These are phyloP conservation scores for Phytophthora sansomeana DNA, from an alignment of 352 stramenopile species.

Conservation along the genomic window DNA sequence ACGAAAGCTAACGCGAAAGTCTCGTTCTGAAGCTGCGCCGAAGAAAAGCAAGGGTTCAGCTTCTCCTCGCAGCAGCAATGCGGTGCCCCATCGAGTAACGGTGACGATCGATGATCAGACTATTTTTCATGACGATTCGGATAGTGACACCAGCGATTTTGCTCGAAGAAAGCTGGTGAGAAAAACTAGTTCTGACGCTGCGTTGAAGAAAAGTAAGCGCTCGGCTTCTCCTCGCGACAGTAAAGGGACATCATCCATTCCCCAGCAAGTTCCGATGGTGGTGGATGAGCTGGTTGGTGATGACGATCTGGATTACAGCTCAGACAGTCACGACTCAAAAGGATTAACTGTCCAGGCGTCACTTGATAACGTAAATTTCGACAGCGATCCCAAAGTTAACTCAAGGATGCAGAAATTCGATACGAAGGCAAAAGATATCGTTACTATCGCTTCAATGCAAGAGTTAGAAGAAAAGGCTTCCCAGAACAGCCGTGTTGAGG, in stretches of 20 bases:
- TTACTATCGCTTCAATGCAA: neutral
- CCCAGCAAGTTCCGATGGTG: too few species aligned
- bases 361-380: neutral
- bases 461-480: neutral
- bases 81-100: too few species aligned
- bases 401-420: neutral
- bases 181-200: too few species aligned
- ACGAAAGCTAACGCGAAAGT: slow-evolving; percentile 5
- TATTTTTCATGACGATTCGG: too few species aligned
- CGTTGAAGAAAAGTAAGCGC: neutral
- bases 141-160: too few species aligned
- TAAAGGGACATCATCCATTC: neutral
- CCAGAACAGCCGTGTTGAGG: neutral
- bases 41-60: slow-evolving; percentile 20
- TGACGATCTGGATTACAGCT: neutral
- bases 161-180: too few species aligned
- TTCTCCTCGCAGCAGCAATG: too few species aligned
- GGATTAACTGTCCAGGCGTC: neutral
- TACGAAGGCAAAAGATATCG: neutral
- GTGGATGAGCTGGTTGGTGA: too few species aligned
- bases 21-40: neutral
- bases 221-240: neutral
- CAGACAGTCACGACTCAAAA: slow-evolving; percentile 26
- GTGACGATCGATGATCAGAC: neutral
- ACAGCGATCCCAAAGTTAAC: neutral